Evolutionary conservation across 108 stramenopile genomes (phyloP).

Genomic region (Nannochloropsis granulata): DNA sequence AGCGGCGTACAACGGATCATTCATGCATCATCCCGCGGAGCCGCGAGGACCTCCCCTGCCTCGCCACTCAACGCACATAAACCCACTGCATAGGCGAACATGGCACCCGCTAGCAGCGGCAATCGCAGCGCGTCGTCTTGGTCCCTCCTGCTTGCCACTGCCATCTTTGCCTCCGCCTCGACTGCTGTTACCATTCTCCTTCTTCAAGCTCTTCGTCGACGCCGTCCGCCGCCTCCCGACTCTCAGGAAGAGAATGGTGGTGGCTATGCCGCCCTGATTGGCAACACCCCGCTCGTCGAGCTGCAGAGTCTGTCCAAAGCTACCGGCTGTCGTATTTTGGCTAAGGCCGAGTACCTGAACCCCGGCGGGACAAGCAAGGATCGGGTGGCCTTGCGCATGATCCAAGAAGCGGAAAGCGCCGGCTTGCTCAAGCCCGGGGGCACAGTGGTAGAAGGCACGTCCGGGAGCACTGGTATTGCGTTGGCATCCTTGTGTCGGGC

Average conservation of each 20-base stretch:
- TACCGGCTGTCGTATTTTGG: constrained; percentile 27
- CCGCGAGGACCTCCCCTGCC: too few relatives aligned
- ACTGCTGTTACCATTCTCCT: neutral
- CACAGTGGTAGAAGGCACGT: constrained; percentile 79
- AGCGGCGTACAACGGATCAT: too few relatives aligned
- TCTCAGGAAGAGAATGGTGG: neutral
- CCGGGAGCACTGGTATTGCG: constrained; percentile 87
- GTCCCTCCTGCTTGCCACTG: too few relatives aligned
- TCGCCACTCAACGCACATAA: too few relatives aligned
- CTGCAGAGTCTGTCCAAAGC: constrained; percentile 21
- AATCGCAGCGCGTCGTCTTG: too few relatives aligned
- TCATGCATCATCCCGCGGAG: too few relatives aligned
- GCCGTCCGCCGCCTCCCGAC: too few relatives aligned
- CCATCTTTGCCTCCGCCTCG: neutral
- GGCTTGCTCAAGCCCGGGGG: constrained; percentile 65
- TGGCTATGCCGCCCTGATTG: constrained; percentile 35
- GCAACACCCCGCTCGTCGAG: constrained; percentile 33
- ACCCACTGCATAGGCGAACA: too few relatives aligned
- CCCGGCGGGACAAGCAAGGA: constrained; percentile 77
- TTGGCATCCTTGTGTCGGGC: constrained; percentile 63
- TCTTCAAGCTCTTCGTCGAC: too few relatives aligned
- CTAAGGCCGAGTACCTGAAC: constrained; percentile 58
- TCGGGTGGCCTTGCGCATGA: constrained; percentile 67
- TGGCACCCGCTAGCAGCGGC: too few relatives aligned
- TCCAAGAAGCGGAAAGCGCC: constrained; percentile 60